Evolutionary conservation across 2,329 filamentous ascomycete species (phyloP), one percentile per base, ranked within the genome.

Genomic region (Fusarium multiceps): DNA sequence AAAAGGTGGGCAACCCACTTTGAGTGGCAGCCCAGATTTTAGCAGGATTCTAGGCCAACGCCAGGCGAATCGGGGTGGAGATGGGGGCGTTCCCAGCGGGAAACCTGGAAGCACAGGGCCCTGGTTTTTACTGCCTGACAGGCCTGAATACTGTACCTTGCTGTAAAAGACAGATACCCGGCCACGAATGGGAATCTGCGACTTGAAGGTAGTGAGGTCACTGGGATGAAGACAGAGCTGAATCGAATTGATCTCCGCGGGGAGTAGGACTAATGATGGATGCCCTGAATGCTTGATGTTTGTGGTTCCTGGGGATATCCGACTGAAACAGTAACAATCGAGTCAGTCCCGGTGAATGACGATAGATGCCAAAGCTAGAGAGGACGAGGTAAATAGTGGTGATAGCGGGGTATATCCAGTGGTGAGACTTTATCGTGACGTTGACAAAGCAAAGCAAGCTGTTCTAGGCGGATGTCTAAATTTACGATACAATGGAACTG

Each of bases 11-110:
- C 59, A 72, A 61, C 64, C 68, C 68, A 71, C 68, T 71, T 71
- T 57, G 51, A 68, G 49, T 71, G 68, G 68, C 63, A 71, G 68
- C 62, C 63, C 63, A 66, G 63, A 68, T 65, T 68, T 71, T 57
- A 71, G 68, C 68, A 71, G 68, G 68, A 71, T 71, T 71, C 68
- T 69, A 69, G 63, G 68, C 68, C 68, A 71, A 66, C 68, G 68
- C 68, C 68, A 71, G 68, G 68, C 59, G 59, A 60, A 68, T 59
- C 43, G 59, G 40, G 46, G 68, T 69, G 68, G 68, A 49, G 68
- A 71, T 61, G 51, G 53, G 55, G 68, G 68, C 59, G 55, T 69
- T 71, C 51, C 55, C 55, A 68, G 68, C 32, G 68, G 50, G 68
- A 71, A 71, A 71, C 68, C 68, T 71, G 68, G 68, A 69, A 61